phyloP scores from a whole-genome alignment of 306 rosid genomes.

The Albizia julibrissin region DNA sequence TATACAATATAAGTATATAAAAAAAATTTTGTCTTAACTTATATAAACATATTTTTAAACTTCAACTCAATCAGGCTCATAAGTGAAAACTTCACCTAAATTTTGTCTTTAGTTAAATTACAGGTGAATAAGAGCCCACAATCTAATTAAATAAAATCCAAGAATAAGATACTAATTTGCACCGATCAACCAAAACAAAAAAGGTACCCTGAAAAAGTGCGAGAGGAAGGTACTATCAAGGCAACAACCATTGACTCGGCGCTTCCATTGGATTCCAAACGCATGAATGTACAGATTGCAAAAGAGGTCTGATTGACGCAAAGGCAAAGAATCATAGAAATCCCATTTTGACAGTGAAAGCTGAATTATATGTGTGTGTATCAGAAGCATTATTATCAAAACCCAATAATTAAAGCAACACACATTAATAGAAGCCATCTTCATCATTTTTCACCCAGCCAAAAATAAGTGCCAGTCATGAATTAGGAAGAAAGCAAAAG shows the following conservation, averaged over 20 bases:
- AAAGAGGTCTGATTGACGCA: slow-evolving; percentile 27
- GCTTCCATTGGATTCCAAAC: slow-evolving; percentile 58
- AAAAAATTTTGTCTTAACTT: no score
- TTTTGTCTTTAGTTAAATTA: no score
- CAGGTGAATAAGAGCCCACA: neutral
- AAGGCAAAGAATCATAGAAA: slow-evolving; percentile 38
- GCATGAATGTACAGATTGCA: neutral
- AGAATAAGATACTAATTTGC: neutral
- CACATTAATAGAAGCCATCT: neutral
- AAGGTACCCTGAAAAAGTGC: neutral
- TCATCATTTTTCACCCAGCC: neutral
- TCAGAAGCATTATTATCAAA: slow-evolving; percentile 31
- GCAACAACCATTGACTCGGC: slow-evolving; percentile 2
- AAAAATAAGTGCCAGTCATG: slow-evolving; percentile 37
- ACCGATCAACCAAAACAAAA: neutral
- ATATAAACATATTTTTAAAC: no score
- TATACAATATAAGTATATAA: no score
- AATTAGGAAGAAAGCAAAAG: slow-evolving; percentile 34
- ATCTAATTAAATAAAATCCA: neutral
- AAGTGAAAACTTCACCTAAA: no score
- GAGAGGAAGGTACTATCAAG: neutral
- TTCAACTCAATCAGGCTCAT: no score
- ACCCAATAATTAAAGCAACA: slow-evolving; percentile 35
- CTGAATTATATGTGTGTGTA: slow-evolving; percentile 18
- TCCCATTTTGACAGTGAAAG: slow-evolving; percentile 47